phyloP scores from a whole-genome alignment of 2,329 filamentous ascomycete genomes.

The Paraphaeosphaeria minitans region DNA sequence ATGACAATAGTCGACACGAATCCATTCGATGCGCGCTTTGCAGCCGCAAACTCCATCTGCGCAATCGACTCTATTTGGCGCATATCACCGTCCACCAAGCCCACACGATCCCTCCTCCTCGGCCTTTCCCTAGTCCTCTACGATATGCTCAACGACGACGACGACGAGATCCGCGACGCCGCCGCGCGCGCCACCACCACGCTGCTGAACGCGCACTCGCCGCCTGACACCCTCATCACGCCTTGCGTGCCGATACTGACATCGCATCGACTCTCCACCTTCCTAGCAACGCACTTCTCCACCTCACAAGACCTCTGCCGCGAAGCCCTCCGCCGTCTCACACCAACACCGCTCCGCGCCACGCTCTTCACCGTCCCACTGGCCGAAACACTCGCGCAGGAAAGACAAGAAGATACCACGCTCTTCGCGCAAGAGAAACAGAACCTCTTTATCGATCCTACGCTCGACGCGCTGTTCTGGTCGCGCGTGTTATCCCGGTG shows the following conservation, averaged over 20 bases:
- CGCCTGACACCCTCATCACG: constrained; percentile 22
- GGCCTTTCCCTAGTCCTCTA: constrained; percentile 53
- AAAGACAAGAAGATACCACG: constrained; percentile 60
- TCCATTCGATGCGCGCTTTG: constrained; percentile 68
- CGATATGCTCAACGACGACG: constrained; percentile 72
- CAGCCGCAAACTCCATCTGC: constrained; percentile 61
- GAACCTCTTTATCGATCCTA: constrained; percentile 89
- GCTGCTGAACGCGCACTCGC: constrained; percentile 48
- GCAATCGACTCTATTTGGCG: constrained; percentile 46
- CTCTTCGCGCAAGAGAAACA: constrained; percentile 91
- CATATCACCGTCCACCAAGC: constrained; percentile 12
- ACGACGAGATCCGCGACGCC: constrained; percentile 79
- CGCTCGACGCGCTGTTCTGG: constrained; percentile 76
- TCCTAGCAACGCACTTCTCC: constrained; percentile 43
- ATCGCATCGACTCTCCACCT: constrained; percentile 45
- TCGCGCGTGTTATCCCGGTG: constrained; percentile 53
- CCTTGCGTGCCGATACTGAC: constrained; percentile 57
- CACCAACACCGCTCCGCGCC: constrained; percentile 26
- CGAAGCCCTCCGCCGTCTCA: constrained; percentile 48
- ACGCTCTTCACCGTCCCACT: constrained; percentile 20
- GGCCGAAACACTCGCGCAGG: constrained; percentile 31
- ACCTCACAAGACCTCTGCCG: constrained; percentile 40
- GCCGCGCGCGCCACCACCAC: constrained; percentile 59
- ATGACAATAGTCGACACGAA: constrained; percentile 41
- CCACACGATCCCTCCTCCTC: constrained; percentile 24